Percentiles rank a stretch among this genome's conserved stretches.
phyloP scores from a whole-genome alignment of 345 rosid species.

The Lumnitzera littorea region DNA sequence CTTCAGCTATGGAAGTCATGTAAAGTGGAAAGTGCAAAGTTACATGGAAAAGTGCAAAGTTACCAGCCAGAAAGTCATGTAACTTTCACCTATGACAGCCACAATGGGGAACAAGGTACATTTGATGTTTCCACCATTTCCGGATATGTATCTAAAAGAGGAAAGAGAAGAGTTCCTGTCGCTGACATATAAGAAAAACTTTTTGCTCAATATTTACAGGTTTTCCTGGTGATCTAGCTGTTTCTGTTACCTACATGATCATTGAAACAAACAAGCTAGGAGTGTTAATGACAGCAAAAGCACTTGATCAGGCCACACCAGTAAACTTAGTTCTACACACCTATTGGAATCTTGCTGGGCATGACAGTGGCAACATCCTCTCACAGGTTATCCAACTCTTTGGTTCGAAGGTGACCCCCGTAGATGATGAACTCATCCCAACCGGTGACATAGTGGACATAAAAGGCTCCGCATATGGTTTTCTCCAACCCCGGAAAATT shows the following conservation, averaged over 20 bases:
- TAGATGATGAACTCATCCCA: slow-evolving; percentile 63
- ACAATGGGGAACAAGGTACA: slow-evolving; percentile 70
- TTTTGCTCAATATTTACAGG: slow-evolving; percentile 26
- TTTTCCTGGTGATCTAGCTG: slow-evolving; percentile 64
- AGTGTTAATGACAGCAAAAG: slow-evolving; percentile 51
- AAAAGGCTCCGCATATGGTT: slow-evolving; percentile 53
- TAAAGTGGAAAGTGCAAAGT: too few species aligned
- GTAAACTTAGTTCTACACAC: slow-evolving; percentile 66
- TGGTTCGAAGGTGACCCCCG: slow-evolving; percentile 46
- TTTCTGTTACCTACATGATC: slow-evolving; percentile 49
- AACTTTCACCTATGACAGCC: slow-evolving; percentile 49
- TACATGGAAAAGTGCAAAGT: slow-evolving; percentile 38
- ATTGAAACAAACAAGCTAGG: slow-evolving; percentile 37
- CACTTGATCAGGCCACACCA: slow-evolving; percentile 56
- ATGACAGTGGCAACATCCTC: slow-evolving; percentile 54
- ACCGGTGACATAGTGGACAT: slow-evolving; percentile 41
- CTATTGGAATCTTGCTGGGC: slow-evolving; percentile 77
- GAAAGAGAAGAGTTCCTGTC: neutral
- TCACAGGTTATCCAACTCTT: slow-evolving; percentile 44
- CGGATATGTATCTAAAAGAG: too few species aligned
- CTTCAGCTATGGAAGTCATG: too few species aligned
- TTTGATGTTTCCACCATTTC: too few species aligned
- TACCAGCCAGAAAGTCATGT: slow-evolving; percentile 28
- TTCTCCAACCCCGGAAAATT: slow-evolving; percentile 35
- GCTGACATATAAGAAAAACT: neutral